These are phyloP conservation scores for Clavispora carvajalis DNA, from an alignment of 805 yeast genomes.

Conservation along the genomic window DNA sequence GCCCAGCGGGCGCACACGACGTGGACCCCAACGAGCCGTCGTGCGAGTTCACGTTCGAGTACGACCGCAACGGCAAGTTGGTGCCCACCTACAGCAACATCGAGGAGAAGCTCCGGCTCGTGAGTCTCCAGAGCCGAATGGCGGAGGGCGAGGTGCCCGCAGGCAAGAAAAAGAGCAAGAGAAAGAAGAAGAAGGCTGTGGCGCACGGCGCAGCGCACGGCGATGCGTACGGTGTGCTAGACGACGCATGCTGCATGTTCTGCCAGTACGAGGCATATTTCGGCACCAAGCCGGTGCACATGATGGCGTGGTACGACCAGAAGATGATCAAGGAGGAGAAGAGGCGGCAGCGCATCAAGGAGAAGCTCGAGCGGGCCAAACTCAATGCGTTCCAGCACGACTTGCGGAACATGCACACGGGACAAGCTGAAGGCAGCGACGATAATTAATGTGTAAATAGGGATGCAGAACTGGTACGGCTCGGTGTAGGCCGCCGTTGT, in stretches of 20 bases:
- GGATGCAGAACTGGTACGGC: neutral
- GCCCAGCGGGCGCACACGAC: slow-evolving; percentile 27
- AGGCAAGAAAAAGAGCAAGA: slow-evolving; percentile 9
- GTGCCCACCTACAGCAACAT: slow-evolving; percentile 36
- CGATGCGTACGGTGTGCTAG: neutral
- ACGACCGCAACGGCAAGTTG: slow-evolving; percentile 36
- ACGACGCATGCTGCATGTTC: slow-evolving; percentile 36
- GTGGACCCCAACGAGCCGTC: slow-evolving; percentile 30
- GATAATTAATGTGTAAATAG: slow-evolving; percentile 3
- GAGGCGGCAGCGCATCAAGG: slow-evolving; percentile 27
- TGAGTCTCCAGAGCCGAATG: slow-evolving; percentile 22
- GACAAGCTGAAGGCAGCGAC: slow-evolving; percentile 1
- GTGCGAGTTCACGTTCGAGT: slow-evolving; percentile 42
- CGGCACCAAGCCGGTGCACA: slow-evolving; percentile 45
- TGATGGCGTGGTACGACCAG: slow-evolving; percentile 46
- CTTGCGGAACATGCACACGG: slow-evolving; percentile 1
- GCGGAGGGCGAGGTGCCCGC: slow-evolving; percentile 4
- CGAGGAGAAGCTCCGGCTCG: slow-evolving; percentile 33
- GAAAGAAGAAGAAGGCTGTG: slow-evolving; percentile 9
- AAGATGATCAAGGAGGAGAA: slow-evolving; percentile 26
- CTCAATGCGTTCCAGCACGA: slow-evolving; percentile 24
- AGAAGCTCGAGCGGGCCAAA: slow-evolving; percentile 34
- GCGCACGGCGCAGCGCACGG: slow-evolving; percentile 3
- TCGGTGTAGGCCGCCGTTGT: no score
- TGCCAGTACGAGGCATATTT: slow-evolving; percentile 50